These are phyloP conservation scores for Corinectria fuckeliana DNA, from an alignment of 2,329 filamentous ascomycete species.

Conservation along the genomic window DNA sequence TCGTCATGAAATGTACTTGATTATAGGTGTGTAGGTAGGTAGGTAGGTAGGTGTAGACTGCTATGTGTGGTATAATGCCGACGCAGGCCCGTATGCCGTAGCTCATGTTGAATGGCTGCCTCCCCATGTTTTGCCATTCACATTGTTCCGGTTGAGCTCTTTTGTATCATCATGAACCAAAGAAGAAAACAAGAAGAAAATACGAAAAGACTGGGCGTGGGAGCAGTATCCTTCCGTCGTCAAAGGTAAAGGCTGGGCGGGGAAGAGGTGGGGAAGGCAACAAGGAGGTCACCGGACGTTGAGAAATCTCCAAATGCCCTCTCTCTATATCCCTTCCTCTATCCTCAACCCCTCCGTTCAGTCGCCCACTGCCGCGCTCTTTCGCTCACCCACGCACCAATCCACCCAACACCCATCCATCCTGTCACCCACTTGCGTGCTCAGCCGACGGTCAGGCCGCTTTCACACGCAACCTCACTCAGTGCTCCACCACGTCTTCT, in stretches of 20 bases:
- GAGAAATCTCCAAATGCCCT: constrained; percentile 13
- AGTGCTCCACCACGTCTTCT: constrained; percentile 74
- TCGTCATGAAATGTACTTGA: constrained; percentile 10
- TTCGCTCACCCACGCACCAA: background rate
- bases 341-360: background rate
- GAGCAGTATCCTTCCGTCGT: constrained; percentile 1
- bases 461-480: constrained; percentile 22
- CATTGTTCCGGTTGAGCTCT: constrained; percentile 33
- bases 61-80: constrained; percentile 19
- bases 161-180: constrained; percentile 28
- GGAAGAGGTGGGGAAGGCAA: background rate
- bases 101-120: constrained; percentile 46
- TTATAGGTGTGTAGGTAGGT: constrained; percentile 16
- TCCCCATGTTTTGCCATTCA: constrained; percentile 32
- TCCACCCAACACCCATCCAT: background rate
- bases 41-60: constrained; percentile 12
- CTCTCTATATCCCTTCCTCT: constrained; percentile 10
- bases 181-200: constrained; percentile 17
- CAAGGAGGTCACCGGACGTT: background rate
- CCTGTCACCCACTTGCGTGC: background rate
- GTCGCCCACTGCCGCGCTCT: background rate
- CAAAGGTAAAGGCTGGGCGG: background rate
- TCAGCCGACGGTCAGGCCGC: constrained; percentile 5
- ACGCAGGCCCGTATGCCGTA: constrained; percentile 31
- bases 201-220: background rate